Conservation (phyloP, 164 flowering plant species). For the Kalanchoe fedtschenkoi region DNA sequence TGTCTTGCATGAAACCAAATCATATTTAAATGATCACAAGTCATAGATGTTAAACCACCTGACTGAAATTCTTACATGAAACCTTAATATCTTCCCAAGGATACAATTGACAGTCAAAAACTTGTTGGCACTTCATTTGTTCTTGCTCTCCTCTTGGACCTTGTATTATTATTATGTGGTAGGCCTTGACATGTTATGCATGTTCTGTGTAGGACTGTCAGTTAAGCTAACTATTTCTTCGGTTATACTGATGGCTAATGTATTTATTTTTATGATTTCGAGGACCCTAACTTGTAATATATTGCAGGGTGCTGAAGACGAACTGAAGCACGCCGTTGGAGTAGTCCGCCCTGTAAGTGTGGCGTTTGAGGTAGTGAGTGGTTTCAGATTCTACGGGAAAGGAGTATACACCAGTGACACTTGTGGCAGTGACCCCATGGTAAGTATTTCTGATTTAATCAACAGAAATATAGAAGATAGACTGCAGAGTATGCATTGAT, state of each 20-base stretch:
- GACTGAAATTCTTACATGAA: not conserved
- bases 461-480: not conserved
- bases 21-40: not conserved
- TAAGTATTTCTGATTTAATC: conserved; percentile 22
- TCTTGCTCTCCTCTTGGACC: not conserved
- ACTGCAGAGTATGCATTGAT: not conserved
- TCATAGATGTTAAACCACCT: not conserved
- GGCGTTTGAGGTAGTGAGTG: conserved; percentile 74
- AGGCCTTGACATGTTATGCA: too few relatives aligned
- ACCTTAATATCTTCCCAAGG: not conserved
- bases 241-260: too few relatives aligned
- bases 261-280: not conserved
- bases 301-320: conserved; percentile 92
- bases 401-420: conserved; percentile 82
- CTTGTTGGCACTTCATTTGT: too few relatives aligned
- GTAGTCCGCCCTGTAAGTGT: conserved; percentile 81
- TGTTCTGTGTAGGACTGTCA: too few relatives aligned
- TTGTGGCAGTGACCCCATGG: conserved; percentile 81
- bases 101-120: not conserved
- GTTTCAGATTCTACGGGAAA: conserved; percentile 50
- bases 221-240: too few relatives aligned
- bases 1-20: not conserved
- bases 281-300: not conserved
- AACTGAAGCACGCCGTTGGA: conserved; percentile 85
- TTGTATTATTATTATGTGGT: not conserved